Evolutionary conservation across 768 basidiomycete species (phyloP).

Genomic region (Suillus tomentosus): DNA sequence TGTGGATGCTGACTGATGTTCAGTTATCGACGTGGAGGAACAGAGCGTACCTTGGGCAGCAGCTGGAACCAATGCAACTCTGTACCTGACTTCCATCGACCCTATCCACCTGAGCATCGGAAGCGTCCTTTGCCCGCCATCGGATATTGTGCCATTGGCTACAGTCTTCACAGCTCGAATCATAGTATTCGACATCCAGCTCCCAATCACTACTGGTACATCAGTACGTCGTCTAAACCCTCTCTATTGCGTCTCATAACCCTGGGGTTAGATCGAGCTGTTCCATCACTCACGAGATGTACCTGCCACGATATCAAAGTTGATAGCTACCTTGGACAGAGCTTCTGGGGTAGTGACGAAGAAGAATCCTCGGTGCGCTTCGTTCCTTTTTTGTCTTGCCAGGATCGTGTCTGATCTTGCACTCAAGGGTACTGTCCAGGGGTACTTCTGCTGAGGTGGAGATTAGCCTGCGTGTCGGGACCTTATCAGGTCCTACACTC

Average conservation of each 20-base stretch:
- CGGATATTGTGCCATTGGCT: conserved; percentile 73
- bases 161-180: conserved; percentile 82
- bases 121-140: conserved; percentile 80
- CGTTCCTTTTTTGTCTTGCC: background rate
- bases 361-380: conserved; percentile 76
- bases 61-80: conserved; percentile 86
- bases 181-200: conserved; percentile 89
- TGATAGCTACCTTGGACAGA: conserved; percentile 80
- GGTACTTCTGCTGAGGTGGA: conserved; percentile 83
- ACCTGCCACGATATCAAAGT: conserved; percentile 82
- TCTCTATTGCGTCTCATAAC: background rate
- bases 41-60: conserved; percentile 81
- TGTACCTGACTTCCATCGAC: conserved; percentile 84
- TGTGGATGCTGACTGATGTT: conserved; percentile 10
- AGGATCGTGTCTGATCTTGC: conserved; percentile 13
- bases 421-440: conserved; percentile 78
- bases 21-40: conserved; percentile 87
- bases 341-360: conserved; percentile 72
- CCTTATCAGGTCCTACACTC: conserved; percentile 47
- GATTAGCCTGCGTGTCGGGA: conserved; percentile 66
- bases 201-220: conserved; percentile 86
- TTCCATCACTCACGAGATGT: conserved; percentile 95
- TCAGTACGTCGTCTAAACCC: conserved; percentile 51
- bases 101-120: conserved; percentile 86
- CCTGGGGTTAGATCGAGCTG: conserved; percentile 69